A percentile compares a stretch with the other conserved stretches of the same genome.
Conservation (phyloP, 805 yeast genomes). For the Saccharomycopsis schoenii region DNA sequence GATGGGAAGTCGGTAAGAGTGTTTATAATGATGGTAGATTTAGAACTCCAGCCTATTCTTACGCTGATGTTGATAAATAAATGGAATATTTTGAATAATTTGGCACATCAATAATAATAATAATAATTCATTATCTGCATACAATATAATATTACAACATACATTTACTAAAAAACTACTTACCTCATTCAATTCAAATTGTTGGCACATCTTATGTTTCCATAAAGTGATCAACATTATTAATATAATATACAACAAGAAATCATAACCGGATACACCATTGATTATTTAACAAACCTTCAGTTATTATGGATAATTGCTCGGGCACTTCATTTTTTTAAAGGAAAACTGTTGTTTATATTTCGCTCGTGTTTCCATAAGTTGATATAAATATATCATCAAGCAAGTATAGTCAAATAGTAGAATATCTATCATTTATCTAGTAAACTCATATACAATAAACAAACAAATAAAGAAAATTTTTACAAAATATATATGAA, state of each 20-base stretch:
- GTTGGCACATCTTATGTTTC: neutral
- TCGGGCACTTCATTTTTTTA: neutral
- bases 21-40: constrained; percentile 37
- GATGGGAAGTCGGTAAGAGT: constrained; percentile 46
- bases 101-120: no score
- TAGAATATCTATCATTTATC: no score
- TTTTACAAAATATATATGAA: no score
- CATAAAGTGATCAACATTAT: neutral
- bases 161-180: neutral
- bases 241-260: neutral
- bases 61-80: constrained; percentile 10
- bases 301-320: neutral
- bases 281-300: neutral
- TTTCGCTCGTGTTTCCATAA: neutral
- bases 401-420: neutral
- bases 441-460: no score
- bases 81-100: neutral
- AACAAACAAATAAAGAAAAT: no score
- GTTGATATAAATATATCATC: no score
- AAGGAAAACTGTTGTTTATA: neutral
- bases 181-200: neutral
- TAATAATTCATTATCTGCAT: no score
- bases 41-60: constrained; percentile 16
- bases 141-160: no score
- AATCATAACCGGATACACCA: neutral